Conservation (phyloP, 2,329 filamentous ascomycete species). For the Apiospora kogelbergensis region DNA sequence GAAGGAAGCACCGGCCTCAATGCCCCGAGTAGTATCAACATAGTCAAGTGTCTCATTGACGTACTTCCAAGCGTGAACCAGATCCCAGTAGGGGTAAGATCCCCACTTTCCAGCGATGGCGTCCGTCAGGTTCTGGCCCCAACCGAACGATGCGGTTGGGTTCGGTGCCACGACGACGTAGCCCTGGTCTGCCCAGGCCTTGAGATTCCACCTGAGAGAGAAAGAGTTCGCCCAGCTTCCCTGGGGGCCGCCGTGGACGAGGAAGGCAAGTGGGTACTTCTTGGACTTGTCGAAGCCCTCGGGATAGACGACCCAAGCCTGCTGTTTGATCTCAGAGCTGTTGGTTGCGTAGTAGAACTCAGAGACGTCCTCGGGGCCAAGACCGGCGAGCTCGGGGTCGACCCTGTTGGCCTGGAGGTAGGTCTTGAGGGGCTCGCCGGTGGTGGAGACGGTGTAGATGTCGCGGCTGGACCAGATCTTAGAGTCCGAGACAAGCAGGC, state of each 20-base stretch:
- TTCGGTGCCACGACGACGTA: constrained; percentile 56
- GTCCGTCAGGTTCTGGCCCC: constrained; percentile 54
- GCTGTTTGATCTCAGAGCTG: constrained; percentile 31
- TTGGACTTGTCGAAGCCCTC: constrained; percentile 34
- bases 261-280: constrained; percentile 53
- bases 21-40: constrained; percentile 49
- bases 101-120: constrained; percentile 51
- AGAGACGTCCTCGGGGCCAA: constrained; percentile 31
- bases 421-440: constrained; percentile 27
- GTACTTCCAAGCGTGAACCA: constrained; percentile 52
- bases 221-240: constrained; percentile 52
- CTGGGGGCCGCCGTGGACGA: constrained; percentile 55
- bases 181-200: constrained; percentile 56
- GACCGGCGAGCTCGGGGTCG: constrained; percentile 33
- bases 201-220: constrained; percentile 54
- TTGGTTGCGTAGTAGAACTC: constrained; percentile 36
- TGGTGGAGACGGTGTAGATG: constrained; percentile 29
- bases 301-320: constrained; percentile 34
- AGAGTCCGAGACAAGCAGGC: constrained; percentile 32
- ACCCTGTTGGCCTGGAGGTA: constrained; percentile 36
- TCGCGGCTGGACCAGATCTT: constrained; percentile 37
- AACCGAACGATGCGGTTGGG: constrained; percentile 53
- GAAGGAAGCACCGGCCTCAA: constrained; percentile 53
- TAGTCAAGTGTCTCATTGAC: constrained; percentile 51
- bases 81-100: constrained; percentile 52